These are phyloP conservation scores for Marsdenia floribunda DNA, from an alignment of 257 asterid genomes.

Conservation along the genomic window DNA sequence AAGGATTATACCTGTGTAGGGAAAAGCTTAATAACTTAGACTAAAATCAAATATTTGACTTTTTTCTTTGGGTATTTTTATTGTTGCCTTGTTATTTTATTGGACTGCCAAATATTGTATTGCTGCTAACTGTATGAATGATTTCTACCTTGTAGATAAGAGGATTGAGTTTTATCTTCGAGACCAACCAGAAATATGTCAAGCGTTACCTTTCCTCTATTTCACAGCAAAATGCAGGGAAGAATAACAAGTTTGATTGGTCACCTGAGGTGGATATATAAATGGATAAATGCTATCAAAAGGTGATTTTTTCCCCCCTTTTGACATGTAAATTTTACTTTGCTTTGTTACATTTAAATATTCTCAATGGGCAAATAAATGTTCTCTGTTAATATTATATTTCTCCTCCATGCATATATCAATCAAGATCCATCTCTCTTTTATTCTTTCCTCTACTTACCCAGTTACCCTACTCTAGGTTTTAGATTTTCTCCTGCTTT, in stretches of 20 bases:
- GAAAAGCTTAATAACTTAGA: not conserved
- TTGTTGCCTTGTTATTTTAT: not conserved
- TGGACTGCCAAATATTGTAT: not conserved
- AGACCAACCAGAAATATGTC: slow-evolving; percentile 55
- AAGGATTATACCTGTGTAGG: not conserved
- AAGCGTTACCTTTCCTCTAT: slow-evolving; percentile 41
- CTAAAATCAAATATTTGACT: too few relatives aligned
- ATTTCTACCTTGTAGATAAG: slow-evolving; percentile 43
- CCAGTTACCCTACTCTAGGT: not conserved
- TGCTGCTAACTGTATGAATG: slow-evolving; percentile 4
- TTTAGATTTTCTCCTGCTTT: not conserved
- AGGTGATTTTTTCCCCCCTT: slow-evolving; percentile 16
- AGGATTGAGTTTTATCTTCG: slow-evolving; percentile 75
- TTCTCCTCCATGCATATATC: slow-evolving; percentile 6
- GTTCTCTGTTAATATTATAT: not conserved
- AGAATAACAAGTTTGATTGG: slow-evolving; percentile 37
- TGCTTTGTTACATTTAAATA: not conserved
- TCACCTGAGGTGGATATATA: slow-evolving; percentile 35
- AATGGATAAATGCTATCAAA: slow-evolving; percentile 15
- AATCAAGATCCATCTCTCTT: not conserved
- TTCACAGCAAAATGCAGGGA: slow-evolving; percentile 30
- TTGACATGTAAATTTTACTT: slow-evolving; percentile 9
- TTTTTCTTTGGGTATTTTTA: not conserved
- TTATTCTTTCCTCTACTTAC: not conserved
- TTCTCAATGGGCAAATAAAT: not conserved